These are phyloP conservation scores for Russula emetica DNA, from an alignment of 768 basidiomycete species.

Conservation along the genomic window DNA sequence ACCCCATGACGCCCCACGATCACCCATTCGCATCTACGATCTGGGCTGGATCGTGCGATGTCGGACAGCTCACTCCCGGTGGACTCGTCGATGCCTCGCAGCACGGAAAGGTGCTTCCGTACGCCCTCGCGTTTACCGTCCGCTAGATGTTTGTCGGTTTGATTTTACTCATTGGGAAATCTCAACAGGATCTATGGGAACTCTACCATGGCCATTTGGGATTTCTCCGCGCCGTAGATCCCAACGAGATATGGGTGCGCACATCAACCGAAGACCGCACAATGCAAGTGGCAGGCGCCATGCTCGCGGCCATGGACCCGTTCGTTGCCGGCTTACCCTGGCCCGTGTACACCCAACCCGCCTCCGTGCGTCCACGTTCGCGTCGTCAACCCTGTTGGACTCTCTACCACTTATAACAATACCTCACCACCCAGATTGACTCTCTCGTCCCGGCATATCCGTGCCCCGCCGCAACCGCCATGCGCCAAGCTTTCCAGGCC, in stretches of 20 bases:
- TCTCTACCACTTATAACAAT: not conserved
- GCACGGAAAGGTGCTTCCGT: slow-evolving; percentile 39
- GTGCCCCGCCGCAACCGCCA: slow-evolving; percentile 40
- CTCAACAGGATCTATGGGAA: slow-evolving; percentile 43
- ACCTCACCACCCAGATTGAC: slow-evolving; percentile 39
- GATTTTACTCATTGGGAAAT: too few relatives aligned
- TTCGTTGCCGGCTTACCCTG: slow-evolving; percentile 34
- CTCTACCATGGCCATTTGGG: slow-evolving; percentile 40
- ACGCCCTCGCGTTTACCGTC: too few relatives aligned
- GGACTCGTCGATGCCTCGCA: slow-evolving; percentile 42
- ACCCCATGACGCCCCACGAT: slow-evolving; percentile 37
- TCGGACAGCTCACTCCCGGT: slow-evolving; percentile 45
- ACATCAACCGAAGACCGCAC: slow-evolving; percentile 46
- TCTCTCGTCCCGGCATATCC: slow-evolving; percentile 44
- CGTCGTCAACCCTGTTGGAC: not conserved
- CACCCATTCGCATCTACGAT: slow-evolving; percentile 44
- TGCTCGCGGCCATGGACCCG: slow-evolving; percentile 46
- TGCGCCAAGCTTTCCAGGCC: slow-evolving; percentile 42
- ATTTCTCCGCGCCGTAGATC: slow-evolving; percentile 37
- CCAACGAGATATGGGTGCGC: slow-evolving; percentile 41
- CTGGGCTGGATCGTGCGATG: slow-evolving; percentile 48
- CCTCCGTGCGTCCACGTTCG: slow-evolving; percentile 34
- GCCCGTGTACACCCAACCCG: slow-evolving; percentile 42
- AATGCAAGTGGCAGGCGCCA: slow-evolving; percentile 44
- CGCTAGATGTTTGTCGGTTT: too few relatives aligned